These are phyloP conservation scores for Podaxis sp. DNA, from an alignment of 768 basidiomycete genomes.

Conservation along the genomic window DNA sequence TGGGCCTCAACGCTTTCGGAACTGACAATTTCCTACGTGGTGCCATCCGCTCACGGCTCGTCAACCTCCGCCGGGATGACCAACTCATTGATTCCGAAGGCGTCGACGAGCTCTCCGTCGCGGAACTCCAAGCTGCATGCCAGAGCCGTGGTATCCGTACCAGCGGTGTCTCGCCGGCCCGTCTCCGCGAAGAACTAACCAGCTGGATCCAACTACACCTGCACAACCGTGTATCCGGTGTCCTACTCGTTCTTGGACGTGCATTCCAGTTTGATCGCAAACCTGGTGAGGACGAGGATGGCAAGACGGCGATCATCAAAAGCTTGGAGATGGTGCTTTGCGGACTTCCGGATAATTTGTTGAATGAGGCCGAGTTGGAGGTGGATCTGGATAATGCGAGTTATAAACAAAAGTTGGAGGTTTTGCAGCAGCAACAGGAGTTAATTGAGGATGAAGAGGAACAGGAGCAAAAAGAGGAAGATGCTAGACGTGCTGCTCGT, in stretches of 20 bases:
- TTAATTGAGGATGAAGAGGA: slow-evolving; percentile 99
- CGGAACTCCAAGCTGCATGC: slow-evolving; percentile 90
- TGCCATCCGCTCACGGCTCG: slow-evolving; percentile 79
- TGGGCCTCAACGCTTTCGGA: slow-evolving; percentile 98
- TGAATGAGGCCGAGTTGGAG: slow-evolving; percentile 96
- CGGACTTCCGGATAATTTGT: slow-evolving; percentile 92
- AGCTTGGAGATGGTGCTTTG: slow-evolving; percentile 89
- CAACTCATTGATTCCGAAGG: slow-evolving; percentile 90
- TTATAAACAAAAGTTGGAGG: slow-evolving; percentile 98
- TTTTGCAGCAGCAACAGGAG: slow-evolving; percentile 97
- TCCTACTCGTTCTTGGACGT: slow-evolving; percentile 88
- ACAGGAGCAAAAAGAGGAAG: slow-evolving; percentile 94
- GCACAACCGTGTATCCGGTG: slow-evolving; percentile 89
- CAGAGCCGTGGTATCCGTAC: slow-evolving; percentile 94
- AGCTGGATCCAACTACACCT: slow-evolving; percentile 95
- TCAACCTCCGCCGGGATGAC: slow-evolving; percentile 87
- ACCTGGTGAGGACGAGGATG: slow-evolving; percentile 72
- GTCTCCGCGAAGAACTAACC: slow-evolving; percentile 83
- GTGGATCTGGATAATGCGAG: slow-evolving; percentile 92
- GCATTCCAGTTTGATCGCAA: slow-evolving; percentile 92
- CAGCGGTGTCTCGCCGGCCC: slow-evolving; percentile 80
- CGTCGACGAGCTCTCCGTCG: slow-evolving; percentile 84
- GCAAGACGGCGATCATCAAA: slow-evolving; percentile 76
- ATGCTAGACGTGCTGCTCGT: slow-evolving; percentile 82
- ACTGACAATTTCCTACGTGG: slow-evolving; percentile 98